Conservation (phyloP, 2,329 filamentous ascomycete genomes). For the Penicillium sp. region DNA sequence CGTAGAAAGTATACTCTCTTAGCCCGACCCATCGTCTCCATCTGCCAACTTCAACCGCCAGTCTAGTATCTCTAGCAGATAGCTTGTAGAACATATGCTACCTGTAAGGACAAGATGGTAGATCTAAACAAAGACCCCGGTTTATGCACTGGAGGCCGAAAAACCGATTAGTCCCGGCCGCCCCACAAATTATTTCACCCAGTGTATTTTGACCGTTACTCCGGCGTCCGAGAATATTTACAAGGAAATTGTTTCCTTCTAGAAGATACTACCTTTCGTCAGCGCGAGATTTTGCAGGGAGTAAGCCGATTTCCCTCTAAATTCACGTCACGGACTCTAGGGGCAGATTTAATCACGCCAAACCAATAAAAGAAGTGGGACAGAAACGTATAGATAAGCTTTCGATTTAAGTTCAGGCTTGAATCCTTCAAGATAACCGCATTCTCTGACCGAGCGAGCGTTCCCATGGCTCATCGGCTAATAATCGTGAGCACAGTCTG, state of each 20-base stretch:
- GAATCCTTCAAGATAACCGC: not conserved
- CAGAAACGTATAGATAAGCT: constrained; percentile 1
- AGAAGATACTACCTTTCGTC: not conserved
- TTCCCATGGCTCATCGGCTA: not conserved
- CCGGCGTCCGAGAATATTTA: not conserved
- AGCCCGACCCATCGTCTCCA: not conserved
- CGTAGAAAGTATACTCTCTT: not conserved
- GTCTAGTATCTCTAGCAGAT: not conserved
- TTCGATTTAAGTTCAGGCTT: not conserved
- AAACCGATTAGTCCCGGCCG: not conserved
- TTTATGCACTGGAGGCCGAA: not conserved
- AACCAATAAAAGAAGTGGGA: not conserved
- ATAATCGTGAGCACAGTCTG: not conserved
- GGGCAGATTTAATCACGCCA: not conserved
- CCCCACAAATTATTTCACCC: not conserved
- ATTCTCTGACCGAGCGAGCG: not conserved
- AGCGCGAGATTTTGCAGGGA: not conserved
- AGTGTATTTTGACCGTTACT: not conserved
- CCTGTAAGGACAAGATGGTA: not conserved
- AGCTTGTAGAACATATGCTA: not conserved
- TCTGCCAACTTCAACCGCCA: not conserved
- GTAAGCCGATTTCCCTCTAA: not conserved
- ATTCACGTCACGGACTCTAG: not conserved
- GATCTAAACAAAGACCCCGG: not conserved
- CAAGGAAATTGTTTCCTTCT: not conserved